Evolutionary conservation across 345 rosid species (phyloP), one percentile per base, ranked within the genome.

Genomic region (Salix udensis): DNA sequence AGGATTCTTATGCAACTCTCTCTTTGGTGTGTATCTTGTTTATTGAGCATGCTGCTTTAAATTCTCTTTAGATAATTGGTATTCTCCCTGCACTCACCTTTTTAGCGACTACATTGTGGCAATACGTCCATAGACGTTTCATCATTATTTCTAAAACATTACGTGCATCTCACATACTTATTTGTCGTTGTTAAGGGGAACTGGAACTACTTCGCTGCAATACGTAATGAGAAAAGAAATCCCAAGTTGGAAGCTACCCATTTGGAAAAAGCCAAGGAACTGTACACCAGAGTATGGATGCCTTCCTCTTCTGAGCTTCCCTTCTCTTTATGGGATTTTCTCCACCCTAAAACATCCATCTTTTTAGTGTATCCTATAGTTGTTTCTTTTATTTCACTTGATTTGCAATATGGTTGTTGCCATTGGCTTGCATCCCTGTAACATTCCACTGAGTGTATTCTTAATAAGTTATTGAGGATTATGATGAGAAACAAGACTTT

Each of bases 161-260:
- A 9, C 73, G 44, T 71, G 70, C 53, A n/a, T 80, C 75, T 70
- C 40, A 80, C 76, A 73, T 42, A 36, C 23, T 68, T 74, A 12
- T 74, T 77, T 84, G 71, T 18, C 65, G 24, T 77, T 85, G 75
- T 39, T 68, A 77, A 91, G 99, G 98, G 99, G 36, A 96, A 96
- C 87, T 96, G 99, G 99, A 93, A 93, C 84, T 96, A 96, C 85
- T 96, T 88, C 60, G 98, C 99, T 12, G 98, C 98, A 74, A 82
- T 96, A 86, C 98, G 98, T 77, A 96, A 92, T 84, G 99, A 96
- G 89, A 96, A 93, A 89, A 89, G 98, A 86, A 87, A 88, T 79
- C 97, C 97, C 4, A 96, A 96, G 90, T 82, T 93, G 88, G 99
- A 96, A 88, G 98, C 96, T 69, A 93, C 99, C 36, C 99, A 96